Base-by-base conservation (phyloP, 2,329 filamentous ascomycete genomes). In the Fusarium sp. region DNA sequence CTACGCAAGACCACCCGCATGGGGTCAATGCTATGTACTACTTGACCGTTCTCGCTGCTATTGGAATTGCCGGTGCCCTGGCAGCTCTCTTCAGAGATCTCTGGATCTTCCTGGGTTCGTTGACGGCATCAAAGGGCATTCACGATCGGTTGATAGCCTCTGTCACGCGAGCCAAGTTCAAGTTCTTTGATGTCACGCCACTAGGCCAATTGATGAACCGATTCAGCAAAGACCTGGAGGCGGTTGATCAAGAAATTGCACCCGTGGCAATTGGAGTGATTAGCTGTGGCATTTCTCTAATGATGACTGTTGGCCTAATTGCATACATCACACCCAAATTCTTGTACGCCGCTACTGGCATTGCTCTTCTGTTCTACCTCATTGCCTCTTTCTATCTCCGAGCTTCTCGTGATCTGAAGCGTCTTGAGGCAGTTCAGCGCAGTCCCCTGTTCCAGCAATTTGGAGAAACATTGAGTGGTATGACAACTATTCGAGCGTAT, bases 361-460 rank as follows among this genome's bases (percentile, higher is more conserved):
- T 99, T 79, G 94, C 91, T 4, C 84, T 90, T 6, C 84, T 98
- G 2, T 99, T 98, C 82, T 91, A 94, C 79, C 84, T 94, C 26
- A 91, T 98, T 39, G 95, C 94, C 38, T 89, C 90, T 47, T 94
- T 98, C 80, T 99, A 99, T 82, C 89, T 99, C 52, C 92, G 92
- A 75, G 93, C 96, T 1, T 98, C 96, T n/a, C 91, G 96, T 73
- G 96, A 98, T 80, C 88, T 99, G 63, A 99, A 99, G 86, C 91
- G 96, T 55, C 86, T 99, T 12, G 97, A 99, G 82, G 98, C 96
- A 12, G 91, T 98, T 3, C 94, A 98, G 81, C 90, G 96, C 79
- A 98, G 95, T 81, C 96, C 96, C 3, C 86, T 99, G 12, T 99
- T 98, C 84, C 96, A 99, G 82, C 96, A 98, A 77, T 99, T 99